Evolutionary conservation across 2,329 filamentous ascomycete species (phyloP), one percentile per base, ranked within the genome.

Genomic region (Xylariaceae sp.): DNA sequence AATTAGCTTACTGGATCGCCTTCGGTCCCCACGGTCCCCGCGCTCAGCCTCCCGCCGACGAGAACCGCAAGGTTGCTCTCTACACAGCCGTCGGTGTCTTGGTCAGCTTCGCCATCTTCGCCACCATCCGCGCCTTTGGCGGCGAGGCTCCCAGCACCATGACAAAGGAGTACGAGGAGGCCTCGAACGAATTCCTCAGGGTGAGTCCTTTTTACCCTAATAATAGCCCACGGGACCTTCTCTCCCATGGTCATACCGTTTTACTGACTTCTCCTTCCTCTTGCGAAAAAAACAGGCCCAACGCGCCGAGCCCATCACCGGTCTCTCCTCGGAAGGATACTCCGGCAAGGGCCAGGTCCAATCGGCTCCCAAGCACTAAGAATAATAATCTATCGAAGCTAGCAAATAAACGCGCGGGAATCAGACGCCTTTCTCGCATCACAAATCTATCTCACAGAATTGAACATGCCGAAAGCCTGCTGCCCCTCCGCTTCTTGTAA

Each of bases 161-260:
- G 89, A 90, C 74, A 71, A 85, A 87, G 76, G 92, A 98, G 70
- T 97, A 85, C 80, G 88, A 98, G 73, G 88, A 97, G 74, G 84
- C 84, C 55, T 77, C 83, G 54, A 95, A 98, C 69, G 92, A 96
- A 73, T 92, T 85, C 68, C 75, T 96, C 66, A 89, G 81, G 78
- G 90, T 94, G 71, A 58, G 80, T n/a, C n/a, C 69, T 29, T 19
- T n/a, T 36, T 37, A 18, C 15, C 19, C 31, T 4, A 18, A 5
- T 37, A 26, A n/a, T 16, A 21, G 6, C 6, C 24, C 31, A 14
- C n/a, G n/a, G n/a, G n/a, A n/a, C n/a, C 18, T 7, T 17, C 28
- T 6, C 13, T n/a, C 18, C 19, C 14, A 21, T 24, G 31, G 15
- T 30, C 16, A 32, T 26, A 39, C 43, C 48, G 41, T 53, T 46